Conservation (phyloP, 2,329 filamentous ascomycete species). For the Aspergillus sergii region DNA sequence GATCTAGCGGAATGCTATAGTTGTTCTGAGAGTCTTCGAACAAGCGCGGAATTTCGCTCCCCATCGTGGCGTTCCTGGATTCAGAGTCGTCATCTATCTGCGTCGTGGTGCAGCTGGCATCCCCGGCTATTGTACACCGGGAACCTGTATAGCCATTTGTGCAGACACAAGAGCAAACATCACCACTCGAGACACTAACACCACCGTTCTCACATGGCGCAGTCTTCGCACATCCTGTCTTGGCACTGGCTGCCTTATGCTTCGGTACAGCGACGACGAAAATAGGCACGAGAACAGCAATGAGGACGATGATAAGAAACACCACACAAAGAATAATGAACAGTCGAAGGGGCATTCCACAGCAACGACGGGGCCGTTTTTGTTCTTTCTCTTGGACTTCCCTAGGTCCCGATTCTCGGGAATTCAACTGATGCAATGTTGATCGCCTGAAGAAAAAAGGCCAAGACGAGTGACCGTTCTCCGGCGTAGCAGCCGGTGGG, state of each 20-base stretch:
- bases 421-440: conserved; percentile 34
- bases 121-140: conserved; percentile 55
- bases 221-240: conserved; percentile 57
- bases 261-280: conserved; percentile 63
- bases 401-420: conserved; percentile 25
- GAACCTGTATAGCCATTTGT: conserved; percentile 79
- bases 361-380: conserved; percentile 65
- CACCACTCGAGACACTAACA: conserved; percentile 68
- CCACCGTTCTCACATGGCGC: conserved; percentile 79
- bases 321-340: conserved; percentile 70
- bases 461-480: conserved; percentile 38
- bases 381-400: conserved; percentile 24
- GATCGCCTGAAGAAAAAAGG: conserved; percentile 41
- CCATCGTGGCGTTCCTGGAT: conserved; percentile 72
- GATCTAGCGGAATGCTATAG: conserved; percentile 75
- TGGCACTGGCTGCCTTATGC: conserved; percentile 33
- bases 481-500: conserved; percentile 57
- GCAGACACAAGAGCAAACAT: conserved; percentile 82
- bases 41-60: conserved; percentile 74
- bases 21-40: conserved; percentile 66
- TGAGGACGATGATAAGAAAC: conserved; percentile 71
- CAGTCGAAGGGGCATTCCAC: conserved; percentile 78
- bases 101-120: conserved; percentile 59
- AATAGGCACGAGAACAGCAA: conserved; percentile 79
- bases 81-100: conserved; percentile 41